These are phyloP conservation scores for Leucaena leucocephala DNA, from an alignment of 306 rosid genomes.

Conservation along the genomic window DNA sequence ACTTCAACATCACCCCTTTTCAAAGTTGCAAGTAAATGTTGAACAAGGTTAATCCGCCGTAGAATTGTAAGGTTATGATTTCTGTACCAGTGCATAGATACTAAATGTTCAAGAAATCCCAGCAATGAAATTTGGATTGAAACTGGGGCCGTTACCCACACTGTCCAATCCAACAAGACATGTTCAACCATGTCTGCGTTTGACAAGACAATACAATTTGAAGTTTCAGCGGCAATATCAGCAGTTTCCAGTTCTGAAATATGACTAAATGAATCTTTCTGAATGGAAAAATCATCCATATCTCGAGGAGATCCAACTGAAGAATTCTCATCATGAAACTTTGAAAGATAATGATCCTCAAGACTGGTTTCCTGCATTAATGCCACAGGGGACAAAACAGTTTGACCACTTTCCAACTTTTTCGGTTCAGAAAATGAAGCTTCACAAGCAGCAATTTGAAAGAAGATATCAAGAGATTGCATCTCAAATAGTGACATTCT, in stretches of 20 bases:
- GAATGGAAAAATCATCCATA: constrained; percentile 90
- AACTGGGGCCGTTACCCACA: constrained; percentile 90
- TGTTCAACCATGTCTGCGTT: constrained; percentile 99
- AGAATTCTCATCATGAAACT: constrained; percentile 85
- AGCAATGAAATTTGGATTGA: constrained; percentile 92
- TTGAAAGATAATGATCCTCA: constrained; percentile 73
- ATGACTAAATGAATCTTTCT: constrained; percentile 87
- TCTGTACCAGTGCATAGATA: constrained; percentile 99
- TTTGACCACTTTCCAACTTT: constrained; percentile 61
- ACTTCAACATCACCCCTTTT: constrained; percentile 99
- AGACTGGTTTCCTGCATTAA: constrained; percentile 67
- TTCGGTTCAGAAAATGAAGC: constrained; percentile 99
- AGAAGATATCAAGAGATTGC: constrained; percentile 94
- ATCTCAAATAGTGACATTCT: constrained; percentile 93
- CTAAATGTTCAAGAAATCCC: constrained; percentile 94
- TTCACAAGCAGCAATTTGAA: constrained; percentile 98
- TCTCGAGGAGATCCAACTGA: constrained; percentile 92
- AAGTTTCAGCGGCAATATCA: constrained; percentile 81
- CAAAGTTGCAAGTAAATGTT: constrained; percentile 92
- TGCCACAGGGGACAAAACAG: constrained; percentile 60
- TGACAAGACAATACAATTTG: constrained; percentile 95
- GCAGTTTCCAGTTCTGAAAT: constrained; percentile 91
- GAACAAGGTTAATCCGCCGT: constrained; percentile 91
- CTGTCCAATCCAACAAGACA: constrained; percentile 98
- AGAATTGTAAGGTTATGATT: constrained; percentile 92